Evolutionary conservation across 2,329 filamentous ascomycete species (phyloP), one percentile per base, ranked within the genome.

Genomic region (Penicillium sp.): DNA sequence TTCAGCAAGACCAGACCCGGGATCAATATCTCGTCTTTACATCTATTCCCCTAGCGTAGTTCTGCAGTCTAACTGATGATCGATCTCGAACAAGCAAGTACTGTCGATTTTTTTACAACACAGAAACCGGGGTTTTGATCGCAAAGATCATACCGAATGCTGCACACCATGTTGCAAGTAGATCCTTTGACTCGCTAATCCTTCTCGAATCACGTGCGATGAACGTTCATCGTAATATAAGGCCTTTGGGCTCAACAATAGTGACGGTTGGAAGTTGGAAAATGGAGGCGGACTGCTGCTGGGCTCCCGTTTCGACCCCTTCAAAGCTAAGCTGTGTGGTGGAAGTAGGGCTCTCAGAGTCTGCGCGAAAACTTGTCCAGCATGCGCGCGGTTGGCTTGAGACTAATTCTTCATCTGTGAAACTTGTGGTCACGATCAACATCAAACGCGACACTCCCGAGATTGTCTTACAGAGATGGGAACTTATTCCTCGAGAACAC

Each of bases 211-310:
- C 5, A 11, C 29, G 29, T 5, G 29, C 29, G 29, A 32, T 32
- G 29, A 32, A 32, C 4, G 4, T 32, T 11, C 29, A 5, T 32
- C 29, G 29, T 32, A 4, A 32, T 3, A 11, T 32, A 11, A 32
- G 29, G 29, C 29, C 29, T 32, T 32, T 32, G 3, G 4, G 51
- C 38, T 53, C 51, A n/a, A 48, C 53, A 38, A 58, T 50, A 45
- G 48, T 55, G 36, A 53, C 47, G 24, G n/a, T 53, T 43, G 54
- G 54, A 46, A 47, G 45, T 45, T 56, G 29, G 29, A 53, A 41
- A 43, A 58, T 52, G 39, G 52, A 56, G 34, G 54, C 54, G 26
- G 50, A 58, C 41, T 55, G 49, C 46, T 56, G 47, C 46, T 58
- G 50, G 49, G 52, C 50, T 49, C 51, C 53, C 3, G 38, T 32